Percentiles rank a stretch among this genome's conserved stretches.
phyloP scores from a whole-genome alignment of 2,329 filamentous ascomycete genomes.

The Trichoderma atrobrunneum region DNA sequence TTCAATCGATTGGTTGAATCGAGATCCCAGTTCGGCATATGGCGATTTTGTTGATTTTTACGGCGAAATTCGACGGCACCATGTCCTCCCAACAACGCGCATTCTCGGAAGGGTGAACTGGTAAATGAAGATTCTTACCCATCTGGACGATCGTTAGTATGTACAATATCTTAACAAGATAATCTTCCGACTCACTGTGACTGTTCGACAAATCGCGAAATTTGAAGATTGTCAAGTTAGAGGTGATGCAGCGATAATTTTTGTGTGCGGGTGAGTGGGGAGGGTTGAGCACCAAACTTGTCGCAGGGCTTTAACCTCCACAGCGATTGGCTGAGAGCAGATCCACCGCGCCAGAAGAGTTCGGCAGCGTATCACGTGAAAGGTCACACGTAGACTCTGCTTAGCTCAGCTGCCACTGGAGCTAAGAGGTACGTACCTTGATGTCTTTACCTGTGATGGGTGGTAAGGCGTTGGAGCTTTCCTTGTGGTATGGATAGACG shows the following conservation, averaged over 20 bases:
- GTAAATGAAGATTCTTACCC: conserved; percentile 50
- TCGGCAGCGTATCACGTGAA: conserved; percentile 25
- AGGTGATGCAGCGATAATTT: conserved; percentile 39
- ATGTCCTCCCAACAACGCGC: conserved; percentile 18
- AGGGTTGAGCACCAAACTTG: conserved; percentile 36
- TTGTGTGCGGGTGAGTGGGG: conserved; percentile 42
- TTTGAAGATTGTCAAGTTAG: conserved; percentile 41
- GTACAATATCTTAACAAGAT: conserved; percentile 38
- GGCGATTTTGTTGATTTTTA: neutral
- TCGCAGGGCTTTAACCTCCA: conserved; percentile 38
- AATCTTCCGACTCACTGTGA: conserved; percentile 46
- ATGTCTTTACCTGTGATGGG: neutral
- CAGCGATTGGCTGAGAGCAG: conserved; percentile 33
- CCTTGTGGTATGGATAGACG: neutral
- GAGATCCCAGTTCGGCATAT: neutral
- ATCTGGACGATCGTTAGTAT: conserved; percentile 50
- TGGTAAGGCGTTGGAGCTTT: neutral
- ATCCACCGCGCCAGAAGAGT: conserved; percentile 20
- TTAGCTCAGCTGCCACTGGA: neutral
- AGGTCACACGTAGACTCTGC: neutral
- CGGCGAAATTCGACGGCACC: neutral
- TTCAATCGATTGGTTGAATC: conserved; percentile 1
- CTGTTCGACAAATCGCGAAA: conserved; percentile 44
- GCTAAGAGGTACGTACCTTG: conserved; percentile 20
- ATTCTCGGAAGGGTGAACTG: conserved; percentile 6